These are phyloP conservation scores for Letharia columbiana DNA, from an alignment of 495 filamentous ascomycete species.

Conservation along the genomic window DNA sequence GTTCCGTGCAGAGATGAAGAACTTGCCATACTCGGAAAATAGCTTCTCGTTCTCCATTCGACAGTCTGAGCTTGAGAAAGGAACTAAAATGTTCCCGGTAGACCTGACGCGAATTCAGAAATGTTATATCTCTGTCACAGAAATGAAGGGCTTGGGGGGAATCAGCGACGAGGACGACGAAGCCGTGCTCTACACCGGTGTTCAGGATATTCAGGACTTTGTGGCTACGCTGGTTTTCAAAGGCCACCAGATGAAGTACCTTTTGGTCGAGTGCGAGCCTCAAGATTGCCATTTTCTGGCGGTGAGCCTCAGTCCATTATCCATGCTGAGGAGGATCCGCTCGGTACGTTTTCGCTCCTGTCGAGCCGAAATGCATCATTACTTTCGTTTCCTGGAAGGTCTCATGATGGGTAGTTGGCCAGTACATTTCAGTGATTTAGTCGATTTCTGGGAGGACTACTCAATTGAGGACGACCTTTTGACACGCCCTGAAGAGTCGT, in stretches of 20 bases:
- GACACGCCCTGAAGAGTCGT: too few species aligned
- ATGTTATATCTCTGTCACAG: neutral
- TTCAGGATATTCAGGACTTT: neutral
- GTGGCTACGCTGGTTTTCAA: neutral
- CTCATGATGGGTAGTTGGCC: neutral
- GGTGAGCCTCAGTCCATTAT: neutral
- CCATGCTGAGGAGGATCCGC: neutral
- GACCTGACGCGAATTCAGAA: neutral
- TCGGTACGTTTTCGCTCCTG: neutral
- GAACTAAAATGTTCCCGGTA: neutral
- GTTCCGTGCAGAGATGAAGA: neutral
- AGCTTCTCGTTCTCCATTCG: neutral
- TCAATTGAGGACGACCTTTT: too few species aligned
- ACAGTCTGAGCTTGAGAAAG: neutral
- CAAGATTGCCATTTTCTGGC: accelerated
- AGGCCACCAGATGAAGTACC: neutral
- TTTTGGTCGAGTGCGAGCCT: neutral
- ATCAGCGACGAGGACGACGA: too few species aligned
- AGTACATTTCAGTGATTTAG: neutral
- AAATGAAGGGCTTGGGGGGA: neutral
- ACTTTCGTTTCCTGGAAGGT: neutral
- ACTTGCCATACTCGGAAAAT: neutral
- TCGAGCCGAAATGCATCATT: neutral
- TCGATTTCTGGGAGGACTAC: neutral
- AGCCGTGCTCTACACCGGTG: neutral